A percentile compares a stretch with the other conserved stretches of the same genome.
Evolutionary conservation across 2,329 filamentous ascomycete species (phyloP).

Genomic region (Lasiodiplodia sp.): DNA sequence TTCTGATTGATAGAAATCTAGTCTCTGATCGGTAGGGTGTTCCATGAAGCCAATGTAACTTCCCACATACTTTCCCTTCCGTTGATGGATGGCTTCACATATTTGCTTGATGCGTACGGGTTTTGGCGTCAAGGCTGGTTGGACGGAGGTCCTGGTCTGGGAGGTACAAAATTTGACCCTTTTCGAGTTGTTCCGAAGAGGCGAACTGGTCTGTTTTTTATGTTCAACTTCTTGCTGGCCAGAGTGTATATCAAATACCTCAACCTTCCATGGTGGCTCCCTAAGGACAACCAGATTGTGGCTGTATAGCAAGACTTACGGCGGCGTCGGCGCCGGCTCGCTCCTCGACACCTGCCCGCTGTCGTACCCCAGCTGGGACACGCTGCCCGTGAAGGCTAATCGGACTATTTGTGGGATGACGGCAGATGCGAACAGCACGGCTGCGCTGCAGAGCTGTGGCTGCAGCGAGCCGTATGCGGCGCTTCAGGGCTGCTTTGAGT

Average conservation of each 20-base stretch:
- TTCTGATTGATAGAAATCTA: not conserved
- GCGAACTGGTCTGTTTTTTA: no score
- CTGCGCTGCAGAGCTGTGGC: no score
- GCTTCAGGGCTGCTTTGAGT: no score
- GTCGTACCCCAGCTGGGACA: no score
- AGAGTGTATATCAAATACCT: not conserved
- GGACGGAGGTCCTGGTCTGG: not conserved
- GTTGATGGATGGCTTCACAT: not conserved
- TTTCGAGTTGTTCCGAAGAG: not conserved
- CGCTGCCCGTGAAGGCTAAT: no score
- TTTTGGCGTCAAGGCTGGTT: not conserved
- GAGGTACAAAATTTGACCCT: not conserved
- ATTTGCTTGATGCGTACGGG: not conserved
- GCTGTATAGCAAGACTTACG: not conserved
- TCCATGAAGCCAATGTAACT: not conserved
- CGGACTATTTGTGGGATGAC: no score
- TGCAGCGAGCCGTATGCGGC: no score
- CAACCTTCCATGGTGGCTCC: not conserved
- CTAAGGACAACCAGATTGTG: not conserved
- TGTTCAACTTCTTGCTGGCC: not conserved
- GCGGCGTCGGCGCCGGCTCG: no score
- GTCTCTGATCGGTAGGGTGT: not conserved
- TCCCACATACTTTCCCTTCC: not conserved
- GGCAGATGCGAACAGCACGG: no score
- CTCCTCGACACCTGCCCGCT: no score